These are phyloP conservation scores for Coemansia sp. DNA, from an alignment of 192 early-diverging fungal genomes.

Conservation along the genomic window DNA sequence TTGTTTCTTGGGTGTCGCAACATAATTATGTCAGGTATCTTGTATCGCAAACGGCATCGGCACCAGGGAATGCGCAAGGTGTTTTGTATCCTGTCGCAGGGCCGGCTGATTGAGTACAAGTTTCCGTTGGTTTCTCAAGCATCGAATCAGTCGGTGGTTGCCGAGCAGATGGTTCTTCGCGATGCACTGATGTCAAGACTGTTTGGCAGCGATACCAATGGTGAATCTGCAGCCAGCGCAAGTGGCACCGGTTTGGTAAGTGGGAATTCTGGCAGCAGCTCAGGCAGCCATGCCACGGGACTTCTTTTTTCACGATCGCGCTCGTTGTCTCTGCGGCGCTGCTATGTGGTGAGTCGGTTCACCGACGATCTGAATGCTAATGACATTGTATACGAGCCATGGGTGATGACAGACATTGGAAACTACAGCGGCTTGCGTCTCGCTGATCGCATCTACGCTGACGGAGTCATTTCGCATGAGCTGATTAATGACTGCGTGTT, in stretches of 20 bases:
- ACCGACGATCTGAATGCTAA: constrained; percentile 34
- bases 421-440: constrained; percentile 51
- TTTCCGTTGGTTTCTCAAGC: constrained; percentile 19
- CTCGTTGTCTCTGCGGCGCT: constrained; percentile 38
- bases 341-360: constrained; percentile 52
- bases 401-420: constrained; percentile 55
- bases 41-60: constrained; percentile 53
- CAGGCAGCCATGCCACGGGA: background rate
- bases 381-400: constrained; percentile 55
- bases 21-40: constrained; percentile 43
- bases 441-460: constrained; percentile 49
- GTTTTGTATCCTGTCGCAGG: constrained; percentile 50
- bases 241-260: background rate
- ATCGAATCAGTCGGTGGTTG: constrained; percentile 20
- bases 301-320: constrained; percentile 32
- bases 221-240: background rate
- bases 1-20: constrained; percentile 48
- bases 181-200: constrained; percentile 26
- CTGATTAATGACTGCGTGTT: constrained; percentile 51
- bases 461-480: constrained; percentile 49
- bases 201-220: constrained; percentile 13
- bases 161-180: constrained; percentile 16
- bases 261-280: background rate
- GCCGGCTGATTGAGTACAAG: constrained; percentile 49
- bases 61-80: constrained; percentile 51